phyloP scores from a whole-genome alignment of 306 rosid species.

The Gastrolobium villosum region DNA sequence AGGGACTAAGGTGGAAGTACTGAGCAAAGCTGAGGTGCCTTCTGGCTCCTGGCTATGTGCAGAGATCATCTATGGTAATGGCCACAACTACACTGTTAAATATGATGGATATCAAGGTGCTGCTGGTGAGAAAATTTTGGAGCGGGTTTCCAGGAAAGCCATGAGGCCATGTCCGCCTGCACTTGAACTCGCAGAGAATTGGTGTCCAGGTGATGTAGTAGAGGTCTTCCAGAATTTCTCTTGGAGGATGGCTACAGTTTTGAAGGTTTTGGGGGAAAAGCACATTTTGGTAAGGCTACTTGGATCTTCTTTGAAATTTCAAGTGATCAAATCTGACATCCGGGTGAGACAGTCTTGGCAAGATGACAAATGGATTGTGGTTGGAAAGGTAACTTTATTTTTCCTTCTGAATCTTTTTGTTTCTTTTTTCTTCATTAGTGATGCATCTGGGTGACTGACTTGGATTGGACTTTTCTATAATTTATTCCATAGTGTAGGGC shows the following conservation, averaged over 20 bases:
- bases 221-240: constrained; percentile 80
- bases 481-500: no score
- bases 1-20: constrained; percentile 86
- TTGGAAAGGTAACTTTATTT: constrained; percentile 74
- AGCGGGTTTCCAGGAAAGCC: constrained; percentile 70
- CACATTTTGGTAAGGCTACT: constrained; percentile 74
- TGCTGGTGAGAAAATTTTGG: constrained; percentile 55
- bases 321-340: constrained; percentile 75
- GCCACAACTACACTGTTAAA: constrained; percentile 73
- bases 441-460: no score
- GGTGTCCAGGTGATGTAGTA: constrained; percentile 81
- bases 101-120: constrained; percentile 67
- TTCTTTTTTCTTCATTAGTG: constrained; percentile 9
- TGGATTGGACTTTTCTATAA: no score
- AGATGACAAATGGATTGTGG: constrained; percentile 78
- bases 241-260: constrained; percentile 91
- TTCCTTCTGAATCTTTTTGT: constrained; percentile 7
- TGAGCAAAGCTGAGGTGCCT: constrained; percentile 79
- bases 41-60: constrained; percentile 91
- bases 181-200: constrained; percentile 58
- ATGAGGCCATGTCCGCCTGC: constrained; percentile 88
- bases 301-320: constrained; percentile 80
- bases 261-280: constrained; percentile 69
- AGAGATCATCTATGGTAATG: constrained; percentile 78
- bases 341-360: constrained; percentile 86